phyloP scores from a whole-genome alignment of 1,139 yeast species.

The Casaregolazyma suthepensis region DNA sequence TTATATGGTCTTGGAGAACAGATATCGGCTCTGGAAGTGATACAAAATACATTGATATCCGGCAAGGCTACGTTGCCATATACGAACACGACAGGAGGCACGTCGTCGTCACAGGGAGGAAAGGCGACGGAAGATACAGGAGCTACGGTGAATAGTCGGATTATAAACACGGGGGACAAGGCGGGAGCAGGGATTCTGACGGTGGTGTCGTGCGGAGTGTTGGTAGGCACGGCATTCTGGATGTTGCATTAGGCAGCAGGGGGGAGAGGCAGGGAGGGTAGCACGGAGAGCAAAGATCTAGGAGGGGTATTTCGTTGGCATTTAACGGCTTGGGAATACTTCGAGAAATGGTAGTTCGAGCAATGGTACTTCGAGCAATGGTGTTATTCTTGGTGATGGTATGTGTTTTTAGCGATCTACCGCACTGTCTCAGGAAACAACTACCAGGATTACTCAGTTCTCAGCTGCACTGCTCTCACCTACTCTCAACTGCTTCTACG shows the following conservation, averaged over 20 bases:
- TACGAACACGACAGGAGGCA: slow-evolving; percentile 45
- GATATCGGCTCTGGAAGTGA: slow-evolving; percentile 76
- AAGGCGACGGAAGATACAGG: slow-evolving; percentile 31
- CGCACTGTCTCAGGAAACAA: too few species aligned
- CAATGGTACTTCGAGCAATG: too few species aligned
- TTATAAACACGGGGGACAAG: slow-evolving; percentile 45
- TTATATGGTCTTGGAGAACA: slow-evolving; percentile 90
- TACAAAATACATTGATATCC: slow-evolving; percentile 56
- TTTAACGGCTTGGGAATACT: too few species aligned
- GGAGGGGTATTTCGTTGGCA: too few species aligned
- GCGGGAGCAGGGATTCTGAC: slow-evolving; percentile 91
- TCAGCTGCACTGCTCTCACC: too few species aligned
- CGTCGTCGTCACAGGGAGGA: slow-evolving; percentile 34
- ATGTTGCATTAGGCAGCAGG: slow-evolving; percentile 35
- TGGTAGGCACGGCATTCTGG: slow-evolving; percentile 70
- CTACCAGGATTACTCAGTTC: too few species aligned
- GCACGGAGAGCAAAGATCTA: too few species aligned
- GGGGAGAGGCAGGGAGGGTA: slow-evolving; percentile 6
- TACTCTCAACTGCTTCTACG: too few species aligned
- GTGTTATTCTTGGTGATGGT: too few species aligned
- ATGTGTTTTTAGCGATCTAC: too few species aligned
- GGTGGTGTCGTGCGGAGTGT: slow-evolving; percentile 56
- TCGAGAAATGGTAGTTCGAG: too few species aligned
- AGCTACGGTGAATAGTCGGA: slow-evolving; percentile 21
- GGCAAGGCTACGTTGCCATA: slow-evolving; percentile 51